These are phyloP conservation scores for Xerocomellus dryophilus DNA, from an alignment of 768 basidiomycete species.

Conservation along the genomic window DNA sequence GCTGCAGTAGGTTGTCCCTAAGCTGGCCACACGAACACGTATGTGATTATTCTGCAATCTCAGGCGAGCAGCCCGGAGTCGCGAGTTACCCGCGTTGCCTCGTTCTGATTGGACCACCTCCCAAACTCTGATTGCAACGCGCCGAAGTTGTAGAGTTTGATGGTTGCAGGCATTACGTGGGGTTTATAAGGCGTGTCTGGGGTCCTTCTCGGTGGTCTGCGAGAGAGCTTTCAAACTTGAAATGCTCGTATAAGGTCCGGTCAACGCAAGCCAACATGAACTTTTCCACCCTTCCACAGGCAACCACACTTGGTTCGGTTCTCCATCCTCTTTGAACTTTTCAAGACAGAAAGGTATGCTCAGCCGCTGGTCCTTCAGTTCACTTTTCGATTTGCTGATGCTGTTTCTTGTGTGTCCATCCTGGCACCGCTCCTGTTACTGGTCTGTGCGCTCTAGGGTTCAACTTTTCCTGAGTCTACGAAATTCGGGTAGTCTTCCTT, in stretches of 20 bases:
- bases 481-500: conserved; percentile 8
- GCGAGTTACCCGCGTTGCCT: conserved; percentile 7
- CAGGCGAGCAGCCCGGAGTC: conserved; percentile 1
- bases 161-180: conserved; percentile 16
- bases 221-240: conserved; percentile 21
- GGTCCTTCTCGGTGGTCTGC: conserved; percentile 26
- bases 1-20: conserved; percentile 5
- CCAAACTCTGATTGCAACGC: background rate
- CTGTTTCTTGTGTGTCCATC: background rate
- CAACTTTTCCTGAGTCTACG: conserved; percentile 13
- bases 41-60: background rate
- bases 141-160: background rate
- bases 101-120: background rate
- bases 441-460: conserved; percentile 27
- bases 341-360: conserved; percentile 14
- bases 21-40: conserved; percentile 5
- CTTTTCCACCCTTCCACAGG: conserved; percentile 42
- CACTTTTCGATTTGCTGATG: conserved; percentile 5
- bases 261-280: conserved; percentile 48
- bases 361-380: background rate
- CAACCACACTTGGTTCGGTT: conserved; percentile 33
- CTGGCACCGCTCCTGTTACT: conserved; percentile 30
- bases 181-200: conserved; percentile 24
- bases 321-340: conserved; percentile 6
- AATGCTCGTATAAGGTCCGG: conserved; percentile 57